Conservation (phyloP, 1,284 basidiomycete species). For the Malassezia equina region DNA sequence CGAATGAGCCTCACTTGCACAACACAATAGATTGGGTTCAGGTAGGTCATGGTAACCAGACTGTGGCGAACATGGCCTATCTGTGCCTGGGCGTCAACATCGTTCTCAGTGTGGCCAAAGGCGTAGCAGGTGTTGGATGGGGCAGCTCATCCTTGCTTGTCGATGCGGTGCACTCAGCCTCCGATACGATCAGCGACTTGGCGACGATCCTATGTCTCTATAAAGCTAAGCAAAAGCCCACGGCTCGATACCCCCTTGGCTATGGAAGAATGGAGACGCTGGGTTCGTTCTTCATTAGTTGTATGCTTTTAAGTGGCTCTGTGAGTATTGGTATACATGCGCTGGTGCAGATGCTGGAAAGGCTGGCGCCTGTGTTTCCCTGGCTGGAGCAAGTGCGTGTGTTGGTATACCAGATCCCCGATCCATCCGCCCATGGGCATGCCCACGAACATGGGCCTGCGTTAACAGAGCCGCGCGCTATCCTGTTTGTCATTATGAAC, state of each 20-base stretch:
- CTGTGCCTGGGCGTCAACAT: slow-evolving; percentile 74
- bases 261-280: slow-evolving; percentile 88
- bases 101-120: slow-evolving; percentile 70
- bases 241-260: slow-evolving; percentile 67
- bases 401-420: slow-evolving; percentile 52
- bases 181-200: slow-evolving; percentile 75
- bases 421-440: slow-evolving; percentile 56
- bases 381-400: slow-evolving; percentile 34
- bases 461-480: slow-evolving; percentile 72
- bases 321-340: slow-evolving; percentile 85
- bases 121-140: slow-evolving; percentile 50
- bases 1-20: slow-evolving; percentile 25
- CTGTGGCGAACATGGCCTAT: slow-evolving; percentile 44
- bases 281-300: slow-evolving; percentile 71
- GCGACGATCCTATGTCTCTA: slow-evolving; percentile 87
- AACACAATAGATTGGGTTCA: slow-evolving; percentile 33
- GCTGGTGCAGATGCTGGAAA: slow-evolving; percentile 50
- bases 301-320: slow-evolving; percentile 70
- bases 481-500: slow-evolving; percentile 80
- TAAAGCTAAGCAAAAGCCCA: slow-evolving; percentile 69
- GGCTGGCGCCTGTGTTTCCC: slow-evolving; percentile 9
- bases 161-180: slow-evolving; percentile 87
- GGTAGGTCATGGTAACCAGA: slow-evolving; percentile 28
- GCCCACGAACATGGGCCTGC: neutral
- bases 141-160: slow-evolving; percentile 85